Conservation (phyloP, 2,329 filamentous ascomycete species). For the Clarireedia homoeocarpa region DNA sequence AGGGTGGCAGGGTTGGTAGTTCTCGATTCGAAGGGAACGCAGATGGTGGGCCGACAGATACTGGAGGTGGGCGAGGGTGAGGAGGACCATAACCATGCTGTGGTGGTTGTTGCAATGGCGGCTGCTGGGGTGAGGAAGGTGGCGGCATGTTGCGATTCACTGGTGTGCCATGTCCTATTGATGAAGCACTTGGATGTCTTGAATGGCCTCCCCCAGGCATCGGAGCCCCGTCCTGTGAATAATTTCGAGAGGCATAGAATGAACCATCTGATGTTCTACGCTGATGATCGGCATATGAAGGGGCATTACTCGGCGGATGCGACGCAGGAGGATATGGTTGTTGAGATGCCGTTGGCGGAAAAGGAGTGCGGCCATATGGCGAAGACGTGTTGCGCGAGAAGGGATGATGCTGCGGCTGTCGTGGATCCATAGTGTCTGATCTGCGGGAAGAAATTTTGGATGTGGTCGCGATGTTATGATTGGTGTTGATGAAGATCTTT, state of each 20-base stretch:
- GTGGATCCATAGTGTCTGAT: constrained; percentile 28
- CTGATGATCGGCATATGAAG: constrained; percentile 27
- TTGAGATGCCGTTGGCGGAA: constrained; percentile 24
- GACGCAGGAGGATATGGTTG: constrained; percentile 24
- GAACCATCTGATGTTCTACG: constrained; percentile 29
- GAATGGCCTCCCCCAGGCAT: constrained; percentile 24
- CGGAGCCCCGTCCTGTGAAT: constrained; percentile 24
- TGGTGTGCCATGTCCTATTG: constrained; percentile 26
- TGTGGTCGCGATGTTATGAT: too few relatives aligned
- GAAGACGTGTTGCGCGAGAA: constrained; percentile 28
- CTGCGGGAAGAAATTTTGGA: too few relatives aligned
- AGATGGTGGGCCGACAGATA: constrained; percentile 32
- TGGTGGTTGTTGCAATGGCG: constrained; percentile 24
- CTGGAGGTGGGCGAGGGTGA: constrained; percentile 35
- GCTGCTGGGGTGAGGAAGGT: constrained; percentile 41
- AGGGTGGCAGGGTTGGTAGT: constrained; percentile 40
- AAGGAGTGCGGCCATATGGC: constrained; percentile 27
- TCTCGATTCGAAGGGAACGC: constrained; percentile 45
- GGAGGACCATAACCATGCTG: constrained; percentile 30
- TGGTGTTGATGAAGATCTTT: too few relatives aligned
- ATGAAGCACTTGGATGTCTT: constrained; percentile 29
- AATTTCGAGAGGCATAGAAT: constrained; percentile 24
- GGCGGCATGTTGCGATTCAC: constrained; percentile 37
- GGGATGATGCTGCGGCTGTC: constrained; percentile 25
- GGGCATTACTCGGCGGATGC: constrained; percentile 23